Percentiles rank a stretch among this genome's conserved stretches.
phyloP scores from a whole-genome alignment of 2,329 filamentous ascomycete species.

The Fusarium sulawesiense region DNA sequence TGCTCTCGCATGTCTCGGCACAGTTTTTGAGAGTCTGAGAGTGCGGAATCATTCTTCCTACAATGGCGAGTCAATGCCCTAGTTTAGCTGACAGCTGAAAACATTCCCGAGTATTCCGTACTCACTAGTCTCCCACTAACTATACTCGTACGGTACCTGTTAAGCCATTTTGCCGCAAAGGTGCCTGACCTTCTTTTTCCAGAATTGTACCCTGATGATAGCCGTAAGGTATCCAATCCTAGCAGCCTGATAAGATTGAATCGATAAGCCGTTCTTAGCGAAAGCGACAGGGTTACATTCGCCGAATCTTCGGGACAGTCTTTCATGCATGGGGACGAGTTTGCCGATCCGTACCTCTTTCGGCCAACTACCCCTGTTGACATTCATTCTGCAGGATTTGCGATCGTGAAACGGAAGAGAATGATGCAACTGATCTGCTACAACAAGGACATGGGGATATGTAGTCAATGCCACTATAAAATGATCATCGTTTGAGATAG shows the following conservation, averaged over 20 bases:
- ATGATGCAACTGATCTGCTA: slow-evolving; percentile 6
- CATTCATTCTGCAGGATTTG: neutral
- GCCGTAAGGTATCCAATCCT: neutral
- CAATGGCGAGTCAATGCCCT: neutral
- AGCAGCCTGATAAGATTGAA: neutral
- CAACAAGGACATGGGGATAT: neutral
- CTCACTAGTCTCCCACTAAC: neutral
- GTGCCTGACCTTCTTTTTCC: neutral
- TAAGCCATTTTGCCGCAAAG: neutral
- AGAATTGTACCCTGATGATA: neutral
- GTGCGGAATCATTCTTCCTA: neutral
- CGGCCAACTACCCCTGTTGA: neutral
- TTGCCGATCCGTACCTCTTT: neutral
- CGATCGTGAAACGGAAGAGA: neutral
- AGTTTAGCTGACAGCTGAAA: neutral
- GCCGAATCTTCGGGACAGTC: neutral
- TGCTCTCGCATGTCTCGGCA: neutral
- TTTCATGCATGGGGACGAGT: neutral
- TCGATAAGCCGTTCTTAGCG: neutral
- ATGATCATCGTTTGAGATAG: neutral
- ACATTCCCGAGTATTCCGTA: neutral
- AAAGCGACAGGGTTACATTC: neutral
- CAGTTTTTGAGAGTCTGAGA: neutral
- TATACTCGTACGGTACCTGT: neutral
- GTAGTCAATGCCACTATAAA: neutral